Evolutionary conservation across 805 yeast species (phyloP).

Genomic region (Wickerhamiella kurtzmanii): DNA sequence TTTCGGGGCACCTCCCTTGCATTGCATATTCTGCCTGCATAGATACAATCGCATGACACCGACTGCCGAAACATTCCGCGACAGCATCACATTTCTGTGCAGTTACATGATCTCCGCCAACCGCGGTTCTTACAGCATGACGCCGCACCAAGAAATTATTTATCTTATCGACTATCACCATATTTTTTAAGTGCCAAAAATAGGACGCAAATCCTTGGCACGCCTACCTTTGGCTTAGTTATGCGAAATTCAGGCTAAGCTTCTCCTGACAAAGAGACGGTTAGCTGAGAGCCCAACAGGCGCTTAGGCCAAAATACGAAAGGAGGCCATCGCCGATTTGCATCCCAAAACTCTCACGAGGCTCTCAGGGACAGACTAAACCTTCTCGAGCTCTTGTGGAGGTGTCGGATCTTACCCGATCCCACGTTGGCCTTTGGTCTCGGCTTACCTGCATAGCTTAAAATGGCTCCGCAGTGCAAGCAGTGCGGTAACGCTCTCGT

Average conservation of each 20-base stretch:
- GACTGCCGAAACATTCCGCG: no score
- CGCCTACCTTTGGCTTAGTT: neutral
- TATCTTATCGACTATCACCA: no score
- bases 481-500: slow-evolving; percentile 33
- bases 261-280: neutral
- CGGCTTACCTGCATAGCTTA: neutral
- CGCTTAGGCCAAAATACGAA: neutral
- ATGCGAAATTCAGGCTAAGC: neutral
- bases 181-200: neutral
- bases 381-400: no score
- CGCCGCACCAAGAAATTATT: no score
- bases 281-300: neutral
- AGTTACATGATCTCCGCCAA: no score
- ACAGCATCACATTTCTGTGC: no score
- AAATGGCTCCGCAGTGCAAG: slow-evolving; percentile 12
- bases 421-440: no score
- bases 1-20: no score
- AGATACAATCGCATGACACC: no score
- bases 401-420: no score
- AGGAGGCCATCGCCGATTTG: neutral
- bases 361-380: neutral
- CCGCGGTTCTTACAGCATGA: no score
- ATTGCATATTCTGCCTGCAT: no score
- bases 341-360: neutral
- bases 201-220: neutral